Conservation (phyloP, 2,329 filamentous ascomycete species). For the Fusarium incarnatum region DNA sequence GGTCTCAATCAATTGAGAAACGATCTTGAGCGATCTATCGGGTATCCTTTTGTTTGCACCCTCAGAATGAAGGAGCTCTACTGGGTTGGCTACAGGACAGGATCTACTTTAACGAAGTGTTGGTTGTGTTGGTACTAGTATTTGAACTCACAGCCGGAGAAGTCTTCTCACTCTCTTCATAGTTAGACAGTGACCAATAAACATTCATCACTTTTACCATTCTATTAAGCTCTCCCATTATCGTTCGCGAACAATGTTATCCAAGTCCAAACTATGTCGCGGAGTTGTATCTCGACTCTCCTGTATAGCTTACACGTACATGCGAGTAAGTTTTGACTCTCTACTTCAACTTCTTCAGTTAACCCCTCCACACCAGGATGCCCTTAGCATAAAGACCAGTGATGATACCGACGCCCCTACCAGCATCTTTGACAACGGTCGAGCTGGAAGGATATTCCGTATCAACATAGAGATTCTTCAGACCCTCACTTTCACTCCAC, state of each 20-base stretch:
- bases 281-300: not conserved
- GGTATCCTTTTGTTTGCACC: not conserved
- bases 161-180: not conserved
- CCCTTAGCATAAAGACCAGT: slow-evolving; percentile 55
- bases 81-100: not conserved
- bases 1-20: not conserved
- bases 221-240: accelerated
- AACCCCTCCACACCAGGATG: slow-evolving; percentile 46
- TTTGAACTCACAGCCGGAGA: not conserved
- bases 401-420: slow-evolving; percentile 51
- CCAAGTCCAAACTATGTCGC: not conserved
- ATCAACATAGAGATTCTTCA: slow-evolving; percentile 51
- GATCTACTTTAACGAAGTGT: not conserved
- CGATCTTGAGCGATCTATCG: not conserved
- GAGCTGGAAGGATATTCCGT: slow-evolving; percentile 51
- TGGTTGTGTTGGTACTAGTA: not conserved
- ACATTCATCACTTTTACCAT: not conserved
- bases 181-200: not conserved
- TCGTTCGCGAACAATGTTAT: not conserved
- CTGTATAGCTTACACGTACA: not conserved
- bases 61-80: not conserved
- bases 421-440: slow-evolving; percentile 49
- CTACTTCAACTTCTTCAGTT: not conserved
- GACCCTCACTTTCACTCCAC: slow-evolving; percentile 51
- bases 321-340: not conserved